Conservation (phyloP, 1,139 yeast species). For the Yamadazyma sp. region DNA sequence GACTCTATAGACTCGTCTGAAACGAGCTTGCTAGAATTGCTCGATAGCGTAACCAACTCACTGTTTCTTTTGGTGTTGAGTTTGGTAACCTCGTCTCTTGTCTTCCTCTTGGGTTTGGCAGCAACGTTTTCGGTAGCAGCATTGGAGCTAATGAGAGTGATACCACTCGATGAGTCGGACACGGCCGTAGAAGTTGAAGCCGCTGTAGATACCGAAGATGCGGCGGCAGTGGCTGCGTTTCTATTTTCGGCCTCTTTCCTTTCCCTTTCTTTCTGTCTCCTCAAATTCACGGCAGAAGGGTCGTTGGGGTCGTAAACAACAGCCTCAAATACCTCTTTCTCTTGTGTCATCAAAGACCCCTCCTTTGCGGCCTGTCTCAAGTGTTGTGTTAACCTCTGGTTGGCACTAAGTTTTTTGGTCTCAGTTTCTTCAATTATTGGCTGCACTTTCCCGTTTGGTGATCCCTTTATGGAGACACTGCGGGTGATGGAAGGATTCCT, state of each 20-base stretch:
- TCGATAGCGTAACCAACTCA: slow-evolving; percentile 15
- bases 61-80: slow-evolving; percentile 35
- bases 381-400: slow-evolving; percentile 43
- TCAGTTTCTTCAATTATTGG: slow-evolving; percentile 9
- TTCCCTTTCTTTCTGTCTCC: slow-evolving; percentile 14
- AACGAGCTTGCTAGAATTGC: slow-evolving; percentile 6
- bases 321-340: slow-evolving; percentile 34
- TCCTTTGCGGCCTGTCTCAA: slow-evolving; percentile 39
- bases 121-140: not conserved
- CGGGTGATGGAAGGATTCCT: slow-evolving; percentile 11
- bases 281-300: slow-evolving; percentile 28
- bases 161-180: not conserved
- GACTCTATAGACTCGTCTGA: slow-evolving; percentile 13
- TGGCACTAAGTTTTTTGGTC: slow-evolving; percentile 29
- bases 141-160: not conserved
- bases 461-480: slow-evolving; percentile 4
- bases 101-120: slow-evolving; percentile 13
- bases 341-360: slow-evolving; percentile 42
- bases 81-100: slow-evolving; percentile 35
- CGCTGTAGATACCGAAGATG: not conserved
- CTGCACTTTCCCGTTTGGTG: slow-evolving; percentile 2
- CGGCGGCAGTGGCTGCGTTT: not conserved
- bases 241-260: not conserved
- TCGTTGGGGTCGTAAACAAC: slow-evolving; percentile 45
- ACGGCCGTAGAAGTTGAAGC: not conserved